phyloP scores from a whole-genome alignment of 495 filamentous ascomycete genomes.

The Xylaria acuta region DNA sequence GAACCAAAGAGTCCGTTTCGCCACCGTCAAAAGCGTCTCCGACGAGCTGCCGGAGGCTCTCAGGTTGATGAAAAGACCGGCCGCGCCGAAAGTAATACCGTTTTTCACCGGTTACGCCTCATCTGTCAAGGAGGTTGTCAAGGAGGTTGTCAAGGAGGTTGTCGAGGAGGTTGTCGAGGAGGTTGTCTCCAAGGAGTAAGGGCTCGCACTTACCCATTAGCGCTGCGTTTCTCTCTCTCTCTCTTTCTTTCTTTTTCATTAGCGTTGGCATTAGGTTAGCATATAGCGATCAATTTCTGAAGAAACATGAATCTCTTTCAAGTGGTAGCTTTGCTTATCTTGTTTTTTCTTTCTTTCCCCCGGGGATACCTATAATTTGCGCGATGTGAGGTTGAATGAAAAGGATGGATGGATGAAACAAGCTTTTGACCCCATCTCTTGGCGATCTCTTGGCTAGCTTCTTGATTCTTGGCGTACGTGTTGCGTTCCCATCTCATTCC shows the following conservation, averaged over 20 bases:
- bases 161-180: background rate
- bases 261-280: background rate
- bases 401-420: slow-evolving; percentile 30
- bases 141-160: background rate
- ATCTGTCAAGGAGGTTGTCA: background rate
- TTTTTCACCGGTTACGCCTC: background rate
- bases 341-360: background rate
- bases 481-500: background rate
- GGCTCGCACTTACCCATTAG: background rate
- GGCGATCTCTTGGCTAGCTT: slow-evolving; percentile 42
- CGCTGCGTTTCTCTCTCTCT: background rate
- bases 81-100: background rate
- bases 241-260: background rate
- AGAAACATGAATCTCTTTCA: background rate
- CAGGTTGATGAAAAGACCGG: background rate
- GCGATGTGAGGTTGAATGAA: slow-evolving; percentile 13
- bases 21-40: background rate
- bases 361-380: background rate
- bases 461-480: slow-evolving; percentile 18
- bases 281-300: background rate
- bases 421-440: slow-evolving; percentile 40
- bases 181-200: too few species aligned
- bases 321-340: background rate
- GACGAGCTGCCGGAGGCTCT: background rate
- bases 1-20: background rate